These are phyloP conservation scores for Stenocarpella maydis DNA, from an alignment of 2,329 filamentous ascomycete species.

Conservation along the genomic window DNA sequence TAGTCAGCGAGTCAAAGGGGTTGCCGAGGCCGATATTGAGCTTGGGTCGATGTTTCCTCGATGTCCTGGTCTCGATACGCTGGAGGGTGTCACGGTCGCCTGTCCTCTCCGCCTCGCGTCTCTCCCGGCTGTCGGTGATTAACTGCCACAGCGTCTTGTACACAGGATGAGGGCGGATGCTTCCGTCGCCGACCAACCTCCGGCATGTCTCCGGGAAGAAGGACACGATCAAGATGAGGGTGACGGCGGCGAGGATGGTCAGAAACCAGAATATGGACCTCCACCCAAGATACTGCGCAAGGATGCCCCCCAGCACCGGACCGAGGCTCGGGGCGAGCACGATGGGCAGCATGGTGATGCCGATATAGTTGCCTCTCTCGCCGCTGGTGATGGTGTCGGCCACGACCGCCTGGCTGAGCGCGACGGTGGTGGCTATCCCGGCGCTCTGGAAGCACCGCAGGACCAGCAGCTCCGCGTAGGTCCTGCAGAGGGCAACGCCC, in stretches of 20 bases:
- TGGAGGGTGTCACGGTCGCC: conserved; percentile 26
- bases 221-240: conserved; percentile 48
- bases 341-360: conserved; percentile 56
- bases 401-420: conserved; percentile 65
- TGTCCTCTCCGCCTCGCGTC: conserved; percentile 23
- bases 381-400: conserved; percentile 69
- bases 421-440: conserved; percentile 66
- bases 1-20: conserved; percentile 83
- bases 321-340: conserved; percentile 54
- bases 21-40: conserved; percentile 75
- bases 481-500: conserved; percentile 58
- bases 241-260: conserved; percentile 47
- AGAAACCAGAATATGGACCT: conserved; percentile 62
- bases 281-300: conserved; percentile 59
- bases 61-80: conserved; percentile 19
- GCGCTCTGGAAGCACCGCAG: conserved; percentile 65
- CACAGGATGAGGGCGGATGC: conserved; percentile 44
- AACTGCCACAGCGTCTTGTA: conserved; percentile 42
- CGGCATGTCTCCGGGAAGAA: conserved; percentile 56
- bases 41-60: conserved; percentile 22
- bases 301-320: conserved; percentile 58
- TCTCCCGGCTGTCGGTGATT: conserved; percentile 34
- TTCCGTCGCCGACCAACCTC: conserved; percentile 54
- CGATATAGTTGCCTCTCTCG: conserved; percentile 69
- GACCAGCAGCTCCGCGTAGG: conserved; percentile 59